Evolutionary conservation across 2,329 filamentous ascomycete genomes (phyloP).

Genomic region (Lasiodiplodia sp.): DNA sequence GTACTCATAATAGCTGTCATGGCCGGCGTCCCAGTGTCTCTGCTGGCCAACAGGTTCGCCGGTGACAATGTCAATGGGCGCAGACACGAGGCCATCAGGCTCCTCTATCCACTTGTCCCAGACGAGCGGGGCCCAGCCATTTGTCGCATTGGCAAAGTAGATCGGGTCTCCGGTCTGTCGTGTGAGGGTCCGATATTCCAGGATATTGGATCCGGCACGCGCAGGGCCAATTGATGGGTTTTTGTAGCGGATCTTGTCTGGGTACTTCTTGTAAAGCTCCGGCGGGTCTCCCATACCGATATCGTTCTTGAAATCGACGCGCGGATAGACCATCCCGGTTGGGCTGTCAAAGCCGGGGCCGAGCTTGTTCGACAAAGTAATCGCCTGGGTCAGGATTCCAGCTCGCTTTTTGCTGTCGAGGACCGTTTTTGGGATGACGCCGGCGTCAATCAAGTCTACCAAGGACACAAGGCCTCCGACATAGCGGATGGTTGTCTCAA

Average conservation of each 20-base stretch:
- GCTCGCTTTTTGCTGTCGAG: slow-evolving; percentile 42
- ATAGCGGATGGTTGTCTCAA: slow-evolving; percentile 53
- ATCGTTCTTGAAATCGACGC: slow-evolving; percentile 51
- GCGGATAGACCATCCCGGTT: slow-evolving; percentile 54
- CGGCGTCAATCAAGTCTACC: slow-evolving; percentile 51
- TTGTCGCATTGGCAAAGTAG: slow-evolving; percentile 52
- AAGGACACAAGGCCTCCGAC: slow-evolving; percentile 49
- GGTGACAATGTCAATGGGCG: slow-evolving; percentile 53
- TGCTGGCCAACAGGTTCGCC: slow-evolving; percentile 48
- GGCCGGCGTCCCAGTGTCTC: slow-evolving; percentile 53
- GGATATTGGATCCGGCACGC: slow-evolving; percentile 52
- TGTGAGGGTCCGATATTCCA: slow-evolving; percentile 53
- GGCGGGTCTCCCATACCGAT: slow-evolving; percentile 42
- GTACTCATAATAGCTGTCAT: slow-evolving; percentile 55
- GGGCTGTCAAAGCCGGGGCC: slow-evolving; percentile 50
- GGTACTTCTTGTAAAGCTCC: slow-evolving; percentile 38
- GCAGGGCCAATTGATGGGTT: slow-evolving; percentile 51
- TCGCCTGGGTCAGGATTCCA: slow-evolving; percentile 46
- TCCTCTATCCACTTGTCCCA: slow-evolving; percentile 51
- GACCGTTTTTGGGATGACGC: slow-evolving; percentile 45
- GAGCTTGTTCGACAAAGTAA: slow-evolving; percentile 46
- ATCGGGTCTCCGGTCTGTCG: slow-evolving; percentile 49
- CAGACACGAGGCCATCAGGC: slow-evolving; percentile 51
- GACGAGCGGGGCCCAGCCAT: slow-evolving; percentile 54
- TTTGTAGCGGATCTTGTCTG: slow-evolving; percentile 42